Conservation (phyloP, 257 asterid genomes). For the Ilex asprella region DNA sequence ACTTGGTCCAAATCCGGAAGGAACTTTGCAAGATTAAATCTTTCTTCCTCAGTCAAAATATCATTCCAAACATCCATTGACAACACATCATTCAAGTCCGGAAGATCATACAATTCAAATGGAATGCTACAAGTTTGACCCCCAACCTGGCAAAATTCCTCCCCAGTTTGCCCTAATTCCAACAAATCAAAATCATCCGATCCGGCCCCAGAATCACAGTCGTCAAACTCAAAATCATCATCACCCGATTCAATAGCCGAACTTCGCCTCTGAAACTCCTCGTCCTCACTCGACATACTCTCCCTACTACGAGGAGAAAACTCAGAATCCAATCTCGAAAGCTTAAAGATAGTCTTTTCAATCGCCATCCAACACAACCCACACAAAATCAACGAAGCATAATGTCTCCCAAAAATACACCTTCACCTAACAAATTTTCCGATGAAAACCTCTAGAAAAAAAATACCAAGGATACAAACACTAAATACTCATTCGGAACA, state of each 20-base stretch:
- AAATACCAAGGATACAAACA: conserved; percentile 8
- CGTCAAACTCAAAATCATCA: conserved; percentile 26
- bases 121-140: conserved; percentile 94
- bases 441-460: conserved; percentile 15
- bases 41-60: conserved; percentile 75
- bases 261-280: conserved; percentile 50
- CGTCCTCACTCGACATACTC: conserved; percentile 68
- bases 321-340: conserved; percentile 32
- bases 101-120: conserved; percentile 80
- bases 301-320: neutral
- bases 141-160: conserved; percentile 90
- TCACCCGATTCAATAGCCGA: conserved; percentile 52
- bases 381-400: conserved; percentile 14
- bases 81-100: conserved; percentile 66
- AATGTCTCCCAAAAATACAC: conserved; percentile 1
- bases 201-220: neutral
- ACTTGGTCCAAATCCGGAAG: conserved; percentile 98
- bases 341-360: conserved; percentile 77
- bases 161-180: conserved; percentile 32
- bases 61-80: conserved; percentile 97
- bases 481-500: conserved; percentile 1
- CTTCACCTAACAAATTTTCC: conserved; percentile 15
- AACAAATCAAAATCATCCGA: neutral
- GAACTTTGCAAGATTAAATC: conserved; percentile 68
- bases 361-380: conserved; percentile 77